phyloP scores from a whole-genome alignment of 1,284 basidiomycete species.

The Schizophyllum commune region DNA sequence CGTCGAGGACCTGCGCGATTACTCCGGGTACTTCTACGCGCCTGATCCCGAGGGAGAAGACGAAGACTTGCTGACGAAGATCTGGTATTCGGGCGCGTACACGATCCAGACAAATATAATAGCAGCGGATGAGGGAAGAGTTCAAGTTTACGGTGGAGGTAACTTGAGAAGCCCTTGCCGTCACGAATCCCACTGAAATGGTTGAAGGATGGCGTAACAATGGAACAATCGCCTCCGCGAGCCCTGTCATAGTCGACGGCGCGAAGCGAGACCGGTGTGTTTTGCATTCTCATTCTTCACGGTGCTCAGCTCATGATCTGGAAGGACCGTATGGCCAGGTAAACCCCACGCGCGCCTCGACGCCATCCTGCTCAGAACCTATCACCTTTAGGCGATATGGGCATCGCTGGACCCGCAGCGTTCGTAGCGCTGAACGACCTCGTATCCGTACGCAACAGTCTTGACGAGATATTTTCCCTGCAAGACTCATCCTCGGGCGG shows the following conservation, averaged over 20 bases:
- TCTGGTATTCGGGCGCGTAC: constrained; percentile 41
- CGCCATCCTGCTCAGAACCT: too few relatives aligned
- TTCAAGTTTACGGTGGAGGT: constrained; percentile 22
- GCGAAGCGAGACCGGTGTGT: constrained; percentile 27
- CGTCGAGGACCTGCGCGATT: constrained; percentile 40
- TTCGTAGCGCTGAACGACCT: constrained; percentile 26
- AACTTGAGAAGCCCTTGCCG: constrained; percentile 18
- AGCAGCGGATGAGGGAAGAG: constrained; percentile 33
- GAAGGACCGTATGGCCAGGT: constrained; percentile 26
- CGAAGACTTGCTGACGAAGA: constrained; percentile 42
- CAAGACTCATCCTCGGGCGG: constrained; percentile 23
- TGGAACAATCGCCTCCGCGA: constrained; percentile 23
- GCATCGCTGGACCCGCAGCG: constrained; percentile 27
- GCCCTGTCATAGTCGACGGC: constrained; percentile 28
- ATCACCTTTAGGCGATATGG: constrained; percentile 23
- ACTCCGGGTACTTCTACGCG: constrained; percentile 50
- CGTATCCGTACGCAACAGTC: constrained; percentile 23
- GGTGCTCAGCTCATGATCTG: too few relatives aligned
- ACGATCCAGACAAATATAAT: constrained; percentile 46
- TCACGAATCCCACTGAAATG: constrained; percentile 18
- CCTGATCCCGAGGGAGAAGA: constrained; percentile 39
- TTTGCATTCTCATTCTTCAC: too few relatives aligned
- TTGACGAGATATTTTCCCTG: constrained; percentile 24
- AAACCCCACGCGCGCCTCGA: background rate
- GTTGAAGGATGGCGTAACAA: constrained; percentile 23